Evolutionary conservation across 345 rosid genomes (phyloP), one percentile per base, ranked within the genome.

Genomic region (Salix udensis): DNA sequence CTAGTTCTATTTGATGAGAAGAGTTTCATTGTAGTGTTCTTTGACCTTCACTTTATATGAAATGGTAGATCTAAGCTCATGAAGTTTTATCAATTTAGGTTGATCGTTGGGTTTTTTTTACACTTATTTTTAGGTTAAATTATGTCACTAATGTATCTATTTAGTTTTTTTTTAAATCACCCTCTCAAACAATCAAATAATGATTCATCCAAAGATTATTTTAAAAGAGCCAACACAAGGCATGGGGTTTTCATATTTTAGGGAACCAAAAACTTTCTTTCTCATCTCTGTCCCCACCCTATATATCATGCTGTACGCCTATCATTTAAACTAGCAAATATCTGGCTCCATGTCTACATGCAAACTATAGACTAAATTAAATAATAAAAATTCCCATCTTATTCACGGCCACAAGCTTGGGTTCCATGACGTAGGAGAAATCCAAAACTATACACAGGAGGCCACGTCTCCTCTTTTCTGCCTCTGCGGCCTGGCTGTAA

Each of bases 401-500:
- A 77, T 73, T 74, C 53, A 28, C 71, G 75, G 34, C 72, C 79
- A 79, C 75, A 64, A 23, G n/a, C 50, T 71, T 11, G 10, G 61
- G 37, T 16, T 23, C 60, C 2, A 13, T 64, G 36, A 14, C 24
- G 1, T 24, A 14, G 4, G 4, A 58, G 9, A 65, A 14, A 69
- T 7, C 31, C 34, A 28, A 42, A 46, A 72, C 52, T 23, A 21
- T 18, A 68, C 24, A 60, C 55, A 81, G 73, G 77, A 75, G 66
- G 86, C 85, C 81, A 79, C 82, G 83, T 81, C 73, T 74, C 53
- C 36, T 71, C 70, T 68, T 67, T 70, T 61, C 77, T 42, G 74
- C 9, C 72, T 5, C 30, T n/a, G 19, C 48, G 77, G 78, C 76
- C 21, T 65, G 79, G 52, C 77, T 67, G 65, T 28, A 65, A 72